A percentile compares a stretch with the other conserved stretches of the same genome.
phyloP scores from a whole-genome alignment of 495 filamentous ascomycete species.

The Xylaria scruposa region DNA sequence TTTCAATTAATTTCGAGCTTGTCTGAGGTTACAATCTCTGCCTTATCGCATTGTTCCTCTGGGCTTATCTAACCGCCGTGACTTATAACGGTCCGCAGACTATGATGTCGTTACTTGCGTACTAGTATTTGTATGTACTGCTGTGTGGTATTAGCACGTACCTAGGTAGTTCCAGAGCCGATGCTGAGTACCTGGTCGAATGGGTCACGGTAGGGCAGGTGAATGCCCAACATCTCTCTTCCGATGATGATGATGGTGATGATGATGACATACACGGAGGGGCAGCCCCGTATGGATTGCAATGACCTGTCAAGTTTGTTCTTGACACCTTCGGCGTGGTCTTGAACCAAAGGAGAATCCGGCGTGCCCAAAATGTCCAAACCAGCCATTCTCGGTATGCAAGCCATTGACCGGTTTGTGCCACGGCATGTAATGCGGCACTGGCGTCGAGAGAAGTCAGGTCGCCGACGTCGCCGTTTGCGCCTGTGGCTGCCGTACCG shows the following conservation, averaged over 20 bases:
- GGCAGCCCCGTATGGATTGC: too few relatives aligned
- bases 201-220: too few relatives aligned
- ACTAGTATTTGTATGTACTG: too few relatives aligned
- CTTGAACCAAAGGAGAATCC: neutral
- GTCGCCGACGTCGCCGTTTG: constrained; percentile 27
- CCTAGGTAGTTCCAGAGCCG: too few relatives aligned
- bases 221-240: too few relatives aligned
- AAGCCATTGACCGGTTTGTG: constrained; percentile 19
- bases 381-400: constrained; percentile 10
- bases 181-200: too few relatives aligned
- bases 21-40: constrained; percentile 3
- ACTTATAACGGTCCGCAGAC: constrained; percentile 9
- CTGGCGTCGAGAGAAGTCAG: constrained; percentile 10
- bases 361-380: constrained; percentile 8
- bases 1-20: neutral
- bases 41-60: neutral
- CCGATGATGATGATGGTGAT: too few relatives aligned
- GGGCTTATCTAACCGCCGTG: neutral
- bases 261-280: too few relatives aligned
- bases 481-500: constrained; percentile 6
- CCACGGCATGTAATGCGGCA: constrained; percentile 9
- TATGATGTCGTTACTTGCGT: neutral
- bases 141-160: too few relatives aligned
- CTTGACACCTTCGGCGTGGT: neutral
- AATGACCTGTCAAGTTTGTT: too few relatives aligned